Percentiles rank a stretch among this genome's conserved stretches.
Evolutionary conservation across 305 asterid species (phyloP).

Genomic region (Fraxinus albicans): DNA sequence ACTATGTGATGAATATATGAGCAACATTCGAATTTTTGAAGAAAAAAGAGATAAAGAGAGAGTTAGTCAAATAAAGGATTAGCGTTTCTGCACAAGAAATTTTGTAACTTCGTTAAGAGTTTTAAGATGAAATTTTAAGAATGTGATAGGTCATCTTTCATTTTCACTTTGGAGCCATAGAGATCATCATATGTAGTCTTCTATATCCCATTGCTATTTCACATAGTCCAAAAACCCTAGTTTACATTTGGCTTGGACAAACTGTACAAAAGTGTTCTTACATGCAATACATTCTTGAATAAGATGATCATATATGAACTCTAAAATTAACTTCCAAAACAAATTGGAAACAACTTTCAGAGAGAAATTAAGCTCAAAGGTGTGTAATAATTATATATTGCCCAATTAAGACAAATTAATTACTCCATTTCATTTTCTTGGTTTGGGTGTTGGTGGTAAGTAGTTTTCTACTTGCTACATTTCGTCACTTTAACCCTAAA

Average conservation of each 20-base stretch:
- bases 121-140: background rate
- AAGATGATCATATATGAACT: background rate
- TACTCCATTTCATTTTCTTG: background rate
- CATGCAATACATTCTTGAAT: background rate
- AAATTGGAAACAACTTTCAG: background rate
- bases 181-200: background rate
- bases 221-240: background rate
- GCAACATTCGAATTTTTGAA: background rate
- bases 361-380: background rate
- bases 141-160: background rate
- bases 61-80: background rate
- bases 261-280: background rate
- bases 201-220: background rate
- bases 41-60: background rate
- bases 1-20: background rate
- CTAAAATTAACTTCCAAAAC: background rate
- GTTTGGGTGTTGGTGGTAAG: background rate
- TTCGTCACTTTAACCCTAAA: conserved; percentile 47
- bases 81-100: background rate
- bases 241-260: background rate
- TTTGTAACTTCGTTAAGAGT: background rate
- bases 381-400: background rate
- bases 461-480: background rate
- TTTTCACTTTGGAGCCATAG: background rate
- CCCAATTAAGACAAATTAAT: background rate